Base-by-base conservation (phyloP, 169 alveolate species). In the Cystoisospora suis region DNA sequence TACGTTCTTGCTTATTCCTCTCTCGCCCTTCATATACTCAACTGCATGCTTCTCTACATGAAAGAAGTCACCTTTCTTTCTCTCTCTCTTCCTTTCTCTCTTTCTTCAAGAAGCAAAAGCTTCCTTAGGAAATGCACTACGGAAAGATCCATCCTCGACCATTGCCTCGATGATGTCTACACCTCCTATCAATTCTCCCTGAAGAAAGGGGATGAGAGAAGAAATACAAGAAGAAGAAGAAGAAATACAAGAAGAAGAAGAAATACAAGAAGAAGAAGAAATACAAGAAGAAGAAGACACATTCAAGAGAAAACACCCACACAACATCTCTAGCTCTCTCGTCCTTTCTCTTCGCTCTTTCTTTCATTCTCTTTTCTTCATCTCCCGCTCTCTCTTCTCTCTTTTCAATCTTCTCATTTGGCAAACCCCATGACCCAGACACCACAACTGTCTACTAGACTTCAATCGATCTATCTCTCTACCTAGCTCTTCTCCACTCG, bases 101-200 rank as follows among this genome's bases (percentile, higher is more conserved):
- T 3, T 59, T 9, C 29, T 38, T 27, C 23, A 3, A 27, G 38
- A 72, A 5, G 58, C 83, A 6, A 77, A 81, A 9, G 88, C 90
- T 5, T 27, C 45, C 29, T 45, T 7, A 7, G 81, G 83, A 32
- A 87, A n/a, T 32, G 59, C 58, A 6, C 40, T 61, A 61, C 7
- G 36, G n/a, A 87, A 53, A 6, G 87, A 2, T n/a, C 93, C 93
- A 61, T 81, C 91, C 44, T 70, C 91, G 20, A 59, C 87, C 93
- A 90, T 56, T 0, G 81, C 81, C 29, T 40, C 45, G 45, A 90
- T 49, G 45, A 90, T 75, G 86, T 90, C 93, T 1, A 75, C 42
- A 3, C 93, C 93, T 1, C 93, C 93, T 5, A 81, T 59, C 59
- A 90, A 42, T 49, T 90, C 93, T 9, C 91, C 93, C 83, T 86